phyloP scores from a whole-genome alignment of 495 filamentous ascomycete species.

The Podospora anserina region DNA sequence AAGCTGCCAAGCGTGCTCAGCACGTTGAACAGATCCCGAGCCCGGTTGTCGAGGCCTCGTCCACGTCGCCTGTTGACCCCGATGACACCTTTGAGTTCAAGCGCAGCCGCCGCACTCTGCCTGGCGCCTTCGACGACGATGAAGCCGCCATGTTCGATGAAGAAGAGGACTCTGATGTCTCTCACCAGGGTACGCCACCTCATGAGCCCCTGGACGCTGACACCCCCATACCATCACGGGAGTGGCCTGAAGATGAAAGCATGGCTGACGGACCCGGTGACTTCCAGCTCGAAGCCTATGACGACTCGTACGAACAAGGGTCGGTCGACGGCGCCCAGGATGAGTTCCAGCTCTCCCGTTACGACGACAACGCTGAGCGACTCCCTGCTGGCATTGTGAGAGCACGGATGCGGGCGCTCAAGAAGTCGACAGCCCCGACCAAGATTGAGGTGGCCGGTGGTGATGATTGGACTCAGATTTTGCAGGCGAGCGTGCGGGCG shows the following conservation, averaged over 20 bases:
- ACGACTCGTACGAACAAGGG: constrained; percentile 30
- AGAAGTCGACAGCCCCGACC: constrained; percentile 55
- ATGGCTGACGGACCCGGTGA: constrained; percentile 66
- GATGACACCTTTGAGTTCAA: constrained; percentile 84
- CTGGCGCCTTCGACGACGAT: constrained; percentile 69
- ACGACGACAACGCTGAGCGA: constrained; percentile 35
- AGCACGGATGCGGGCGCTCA: constrained; percentile 54
- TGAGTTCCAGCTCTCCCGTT: constrained; percentile 34
- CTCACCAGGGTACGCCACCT: constrained; percentile 81
- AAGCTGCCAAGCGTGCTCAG: constrained; percentile 23
- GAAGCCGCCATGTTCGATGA: constrained; percentile 46
- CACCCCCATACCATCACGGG: constrained; percentile 59
- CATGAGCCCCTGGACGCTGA: constrained; percentile 79
- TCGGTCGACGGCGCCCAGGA: constrained; percentile 45
- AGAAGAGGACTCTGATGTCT: constrained; percentile 36
- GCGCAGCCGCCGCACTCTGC: constrained; percentile 61
- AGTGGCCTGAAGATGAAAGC: constrained; percentile 55
- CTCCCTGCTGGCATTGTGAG: constrained; percentile 54
- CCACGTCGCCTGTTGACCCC: constrained; percentile 45
- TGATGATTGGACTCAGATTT: constrained; percentile 83
- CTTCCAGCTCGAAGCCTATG: constrained; percentile 33
- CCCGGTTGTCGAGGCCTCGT: constrained; percentile 22
- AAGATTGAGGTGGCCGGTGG: constrained; percentile 56
- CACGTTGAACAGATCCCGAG: constrained; percentile 7
- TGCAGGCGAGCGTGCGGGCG: constrained; percentile 88